phyloP scores from a whole-genome alignment of 169 alveolate genomes.

The Babesia caballi region DNA sequence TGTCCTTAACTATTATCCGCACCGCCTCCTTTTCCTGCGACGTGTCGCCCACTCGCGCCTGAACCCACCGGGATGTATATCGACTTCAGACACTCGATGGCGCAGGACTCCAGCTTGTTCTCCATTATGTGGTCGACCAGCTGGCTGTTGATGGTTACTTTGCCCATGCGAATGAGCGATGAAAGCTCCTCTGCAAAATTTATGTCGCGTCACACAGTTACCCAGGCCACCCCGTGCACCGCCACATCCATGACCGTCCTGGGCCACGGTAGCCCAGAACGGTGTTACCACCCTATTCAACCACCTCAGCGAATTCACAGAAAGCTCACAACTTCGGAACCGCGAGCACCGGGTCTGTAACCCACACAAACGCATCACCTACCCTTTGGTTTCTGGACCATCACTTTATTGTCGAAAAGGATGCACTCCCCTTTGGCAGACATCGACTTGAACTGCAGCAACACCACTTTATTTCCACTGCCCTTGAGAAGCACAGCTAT shows the following conservation, averaged over 20 bases:
- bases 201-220: too few species aligned
- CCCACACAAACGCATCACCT: too few species aligned
- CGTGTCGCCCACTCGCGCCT: neutral
- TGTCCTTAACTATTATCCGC: slow-evolving; percentile 15
- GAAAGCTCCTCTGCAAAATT: slow-evolving; percentile 23
- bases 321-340: too few species aligned
- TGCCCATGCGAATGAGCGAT: slow-evolving; percentile 18
- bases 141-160: slow-evolving; percentile 27
- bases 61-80: slow-evolving; percentile 41
- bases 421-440: neutral
- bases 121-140: slow-evolving; percentile 45
- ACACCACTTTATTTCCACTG: neutral
- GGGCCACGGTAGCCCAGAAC: too few species aligned
- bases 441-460: neutral
- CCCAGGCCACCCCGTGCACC: too few species aligned
- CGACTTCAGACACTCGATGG: slow-evolving; percentile 45
- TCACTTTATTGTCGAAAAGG: neutral
- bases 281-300: too few species aligned
- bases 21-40: slow-evolving; percentile 42
- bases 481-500: neutral
- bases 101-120: slow-evolving; percentile 42
- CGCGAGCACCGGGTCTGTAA: too few species aligned
- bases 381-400: slow-evolving; percentile 4
- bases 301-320: too few species aligned
- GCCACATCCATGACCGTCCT: too few species aligned